A percentile compares a stretch with the other conserved stretches of the same genome.
Evolutionary conservation across 345 rosid genomes (phyloP).

Genomic region (Adansonia digitata): DNA sequence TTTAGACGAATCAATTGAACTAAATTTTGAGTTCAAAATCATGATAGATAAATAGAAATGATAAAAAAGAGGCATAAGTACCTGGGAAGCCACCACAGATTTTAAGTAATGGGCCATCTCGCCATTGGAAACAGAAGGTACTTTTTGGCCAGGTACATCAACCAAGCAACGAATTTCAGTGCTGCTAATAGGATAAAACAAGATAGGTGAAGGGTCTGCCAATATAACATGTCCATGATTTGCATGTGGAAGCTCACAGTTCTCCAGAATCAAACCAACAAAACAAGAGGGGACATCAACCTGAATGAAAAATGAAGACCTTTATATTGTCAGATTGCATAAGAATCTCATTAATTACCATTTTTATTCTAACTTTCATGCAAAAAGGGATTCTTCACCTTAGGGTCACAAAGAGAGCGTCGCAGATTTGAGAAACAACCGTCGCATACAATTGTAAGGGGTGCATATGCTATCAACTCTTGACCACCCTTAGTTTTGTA

Average conservation of each 20-base stretch:
- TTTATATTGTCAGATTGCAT: neutral
- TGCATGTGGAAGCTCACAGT: constrained; percentile 53
- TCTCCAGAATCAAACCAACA: constrained; percentile 65
- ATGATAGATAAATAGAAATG: neutral
- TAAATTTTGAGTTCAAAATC: neutral
- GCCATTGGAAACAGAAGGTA: constrained; percentile 65
- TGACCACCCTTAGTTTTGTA: constrained; percentile 39
- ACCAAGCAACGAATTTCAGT: constrained; percentile 64
- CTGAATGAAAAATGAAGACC: constrained; percentile 22
- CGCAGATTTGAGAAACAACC: constrained; percentile 50
- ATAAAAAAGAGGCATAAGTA: constrained; percentile 4
- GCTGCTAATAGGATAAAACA: constrained; percentile 59
- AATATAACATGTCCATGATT: constrained; percentile 62
- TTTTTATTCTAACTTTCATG: too few species aligned
- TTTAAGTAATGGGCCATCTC: constrained; percentile 62
- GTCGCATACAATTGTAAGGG: constrained; percentile 54
- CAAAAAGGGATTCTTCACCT: constrained; percentile 31
- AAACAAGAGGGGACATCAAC: constrained; percentile 59
- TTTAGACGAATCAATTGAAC: too few species aligned
- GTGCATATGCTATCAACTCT: constrained; percentile 37
- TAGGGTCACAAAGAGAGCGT: constrained; percentile 45
- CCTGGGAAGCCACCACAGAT: constrained; percentile 49
- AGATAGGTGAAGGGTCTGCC: constrained; percentile 55
- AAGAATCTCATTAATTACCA: too few species aligned
- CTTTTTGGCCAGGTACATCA: constrained; percentile 57